These are phyloP conservation scores for Fragaria vesca DNA, from an alignment of 306 rosid genomes.

Conservation along the genomic window DNA sequence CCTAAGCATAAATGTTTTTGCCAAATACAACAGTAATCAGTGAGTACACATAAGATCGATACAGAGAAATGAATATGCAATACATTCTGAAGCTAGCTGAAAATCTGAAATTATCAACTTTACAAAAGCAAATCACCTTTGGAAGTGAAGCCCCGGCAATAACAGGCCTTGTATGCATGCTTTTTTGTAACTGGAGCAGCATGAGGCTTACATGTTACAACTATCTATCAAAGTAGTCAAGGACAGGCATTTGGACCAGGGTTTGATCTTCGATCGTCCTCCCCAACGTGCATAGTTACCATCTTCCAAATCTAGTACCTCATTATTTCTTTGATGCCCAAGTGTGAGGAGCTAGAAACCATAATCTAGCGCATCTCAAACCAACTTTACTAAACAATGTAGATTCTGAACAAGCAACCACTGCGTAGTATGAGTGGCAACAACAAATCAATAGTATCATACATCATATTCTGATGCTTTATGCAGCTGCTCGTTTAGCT, in stretches of 20 bases:
- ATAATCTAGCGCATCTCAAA: neutral
- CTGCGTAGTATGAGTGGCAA: neutral
- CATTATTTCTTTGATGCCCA: neutral
- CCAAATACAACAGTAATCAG: neutral
- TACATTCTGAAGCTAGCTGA: neutral
- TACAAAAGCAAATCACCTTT: neutral
- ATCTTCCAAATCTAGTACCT: neutral
- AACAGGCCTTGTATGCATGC: neutral
- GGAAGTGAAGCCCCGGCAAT: neutral
- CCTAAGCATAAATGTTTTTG: neutral
- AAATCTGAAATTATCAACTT: neutral
- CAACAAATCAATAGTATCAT: neutral
- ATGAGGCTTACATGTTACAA: neutral
- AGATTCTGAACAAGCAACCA: slow-evolving; percentile 3
- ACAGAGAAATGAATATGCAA: neutral
- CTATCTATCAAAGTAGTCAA: neutral
- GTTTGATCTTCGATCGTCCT: neutral
- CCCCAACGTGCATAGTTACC: neutral
- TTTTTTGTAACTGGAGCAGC: neutral
- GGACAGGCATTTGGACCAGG: neutral
- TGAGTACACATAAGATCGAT: neutral
- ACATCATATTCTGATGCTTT: slow-evolving; percentile 1
- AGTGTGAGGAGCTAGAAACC: neutral
- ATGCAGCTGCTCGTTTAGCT: neutral
- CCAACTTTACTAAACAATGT: slow-evolving; percentile 2